These are phyloP conservation scores for Petunia hybrid DNA, from an alignment of 305 asterid genomes.

Conservation along the genomic window DNA sequence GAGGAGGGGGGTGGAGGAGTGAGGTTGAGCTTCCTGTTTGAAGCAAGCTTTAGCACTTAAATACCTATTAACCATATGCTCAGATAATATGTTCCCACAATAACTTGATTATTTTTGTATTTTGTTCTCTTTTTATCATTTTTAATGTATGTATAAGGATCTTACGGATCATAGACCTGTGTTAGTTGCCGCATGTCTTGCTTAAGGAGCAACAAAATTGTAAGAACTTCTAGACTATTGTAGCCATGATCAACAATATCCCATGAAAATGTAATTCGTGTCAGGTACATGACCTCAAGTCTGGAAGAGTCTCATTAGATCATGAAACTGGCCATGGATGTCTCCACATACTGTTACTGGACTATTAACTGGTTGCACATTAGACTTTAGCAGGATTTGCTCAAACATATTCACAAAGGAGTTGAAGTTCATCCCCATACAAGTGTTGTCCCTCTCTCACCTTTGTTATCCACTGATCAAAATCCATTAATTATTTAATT, in stretches of 20 bases:
- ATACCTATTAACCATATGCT: no score
- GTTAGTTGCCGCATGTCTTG: slow-evolving; percentile 51
- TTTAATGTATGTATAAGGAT: no score
- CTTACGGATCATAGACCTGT: no score
- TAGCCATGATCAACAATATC: slow-evolving; percentile 89
- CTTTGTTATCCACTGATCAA: slow-evolving; percentile 59
- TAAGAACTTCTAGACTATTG: slow-evolving; percentile 82
- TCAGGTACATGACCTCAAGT: slow-evolving; percentile 98
- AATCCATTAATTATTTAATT: slow-evolving; percentile 49
- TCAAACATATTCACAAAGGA: slow-evolving; percentile 57
- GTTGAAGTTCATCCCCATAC: slow-evolving; percentile 54
- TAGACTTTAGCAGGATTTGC: slow-evolving; percentile 91
- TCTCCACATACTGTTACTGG: slow-evolving; percentile 99
- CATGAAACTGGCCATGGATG: slow-evolving; percentile 97
- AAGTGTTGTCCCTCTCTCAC: slow-evolving; percentile 58
- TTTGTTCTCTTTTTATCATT: no score
- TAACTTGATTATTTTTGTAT: no score
- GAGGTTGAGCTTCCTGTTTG: no score
- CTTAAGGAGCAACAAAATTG: slow-evolving; percentile 83
- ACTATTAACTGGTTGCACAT: slow-evolving; percentile 96
- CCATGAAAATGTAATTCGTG: slow-evolving; percentile 95
- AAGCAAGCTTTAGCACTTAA: no score
- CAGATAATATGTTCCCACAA: no score
- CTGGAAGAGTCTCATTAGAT: slow-evolving; percentile 92
- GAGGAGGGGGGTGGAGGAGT: no score